Evolutionary conservation across 2,329 filamentous ascomycete species (phyloP).

Genomic region (Fusarium kyushuense): DNA sequence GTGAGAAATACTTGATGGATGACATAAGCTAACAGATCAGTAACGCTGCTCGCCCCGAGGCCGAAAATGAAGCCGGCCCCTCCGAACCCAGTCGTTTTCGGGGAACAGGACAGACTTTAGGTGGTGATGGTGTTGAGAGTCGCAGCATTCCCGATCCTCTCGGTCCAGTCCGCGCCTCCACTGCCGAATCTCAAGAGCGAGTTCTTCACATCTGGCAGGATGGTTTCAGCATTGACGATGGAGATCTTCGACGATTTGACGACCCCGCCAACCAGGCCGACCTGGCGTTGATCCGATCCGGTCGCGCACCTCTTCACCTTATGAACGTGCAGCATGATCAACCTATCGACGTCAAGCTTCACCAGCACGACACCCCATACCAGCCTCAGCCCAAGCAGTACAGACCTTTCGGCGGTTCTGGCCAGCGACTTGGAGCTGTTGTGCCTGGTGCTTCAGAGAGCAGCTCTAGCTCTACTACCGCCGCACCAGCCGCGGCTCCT

Average conservation of each 20-base stretch:
- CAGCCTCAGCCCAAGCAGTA: slow-evolving; percentile 79
- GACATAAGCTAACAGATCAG: slow-evolving; percentile 54
- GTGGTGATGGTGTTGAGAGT: slow-evolving; percentile 80
- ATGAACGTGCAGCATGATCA: slow-evolving; percentile 82
- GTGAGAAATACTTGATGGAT: slow-evolving; percentile 23
- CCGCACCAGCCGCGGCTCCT: slow-evolving; percentile 49
- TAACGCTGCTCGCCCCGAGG: slow-evolving; percentile 69
- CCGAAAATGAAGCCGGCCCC: slow-evolving; percentile 62
- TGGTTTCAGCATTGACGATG: slow-evolving; percentile 88
- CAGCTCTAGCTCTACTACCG: slow-evolving; percentile 21
- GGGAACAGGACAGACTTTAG: slow-evolving; percentile 80
- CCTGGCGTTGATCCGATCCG: slow-evolving; percentile 80
- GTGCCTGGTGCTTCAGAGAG: slow-evolving; percentile 69
- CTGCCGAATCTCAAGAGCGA: slow-evolving; percentile 69
- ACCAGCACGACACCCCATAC: slow-evolving; percentile 79
- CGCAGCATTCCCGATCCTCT: slow-evolving; percentile 73
- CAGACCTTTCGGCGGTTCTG: slow-evolving; percentile 78
- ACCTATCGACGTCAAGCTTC: slow-evolving; percentile 81
- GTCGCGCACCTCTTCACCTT: slow-evolving; percentile 80
- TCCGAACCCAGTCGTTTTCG: slow-evolving; percentile 69
- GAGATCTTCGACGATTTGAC: slow-evolving; percentile 80
- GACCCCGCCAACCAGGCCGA: slow-evolving; percentile 80
- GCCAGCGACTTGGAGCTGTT: slow-evolving; percentile 80
- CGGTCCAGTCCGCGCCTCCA: slow-evolving; percentile 47
- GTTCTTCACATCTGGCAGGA: slow-evolving; percentile 84